These are phyloP conservation scores for Starmerella sirachaensis DNA, from an alignment of 805 yeast genomes.

Conservation along the genomic window DNA sequence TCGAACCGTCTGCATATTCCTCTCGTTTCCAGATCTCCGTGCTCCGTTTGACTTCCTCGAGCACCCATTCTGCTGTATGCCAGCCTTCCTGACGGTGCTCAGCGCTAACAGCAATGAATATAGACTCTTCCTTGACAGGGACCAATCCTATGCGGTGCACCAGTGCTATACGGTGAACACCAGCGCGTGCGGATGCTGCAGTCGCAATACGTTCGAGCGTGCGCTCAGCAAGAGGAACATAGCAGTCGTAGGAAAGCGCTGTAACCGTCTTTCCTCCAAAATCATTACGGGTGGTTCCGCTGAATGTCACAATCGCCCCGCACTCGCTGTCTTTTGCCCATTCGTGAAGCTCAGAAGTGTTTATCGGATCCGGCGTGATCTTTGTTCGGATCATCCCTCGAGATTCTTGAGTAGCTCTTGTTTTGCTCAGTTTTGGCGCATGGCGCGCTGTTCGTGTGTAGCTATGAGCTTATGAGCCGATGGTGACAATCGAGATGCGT, in stretches of 20 bases:
- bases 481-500: no score
- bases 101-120: conserved; percentile 35
- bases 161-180: conserved; percentile 28
- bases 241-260: conserved; percentile 38
- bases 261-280: conserved; percentile 34
- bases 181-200: conserved; percentile 21
- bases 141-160: conserved; percentile 39
- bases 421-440: no score
- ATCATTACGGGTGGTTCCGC: conserved; percentile 39
- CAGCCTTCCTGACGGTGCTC: conserved; percentile 40
- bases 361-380: conserved; percentile 16
- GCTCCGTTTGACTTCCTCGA: conserved; percentile 35
- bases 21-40: conserved; percentile 45
- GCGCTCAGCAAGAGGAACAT: conserved; percentile 32
- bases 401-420: no score
- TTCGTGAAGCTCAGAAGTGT: conserved; percentile 21
- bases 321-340: conserved; percentile 36
- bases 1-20: conserved; percentile 32
- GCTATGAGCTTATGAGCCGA: no score
- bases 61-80: conserved; percentile 35
- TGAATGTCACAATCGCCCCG: conserved; percentile 41
- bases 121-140: conserved; percentile 38
- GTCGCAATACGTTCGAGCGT: conserved; percentile 31
- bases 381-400: conserved; percentile 7
- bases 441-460: no score